Evolutionary conservation across 2,329 filamentous ascomycete species (phyloP).

Genomic region (Sporothrix dimorphospora): DNA sequence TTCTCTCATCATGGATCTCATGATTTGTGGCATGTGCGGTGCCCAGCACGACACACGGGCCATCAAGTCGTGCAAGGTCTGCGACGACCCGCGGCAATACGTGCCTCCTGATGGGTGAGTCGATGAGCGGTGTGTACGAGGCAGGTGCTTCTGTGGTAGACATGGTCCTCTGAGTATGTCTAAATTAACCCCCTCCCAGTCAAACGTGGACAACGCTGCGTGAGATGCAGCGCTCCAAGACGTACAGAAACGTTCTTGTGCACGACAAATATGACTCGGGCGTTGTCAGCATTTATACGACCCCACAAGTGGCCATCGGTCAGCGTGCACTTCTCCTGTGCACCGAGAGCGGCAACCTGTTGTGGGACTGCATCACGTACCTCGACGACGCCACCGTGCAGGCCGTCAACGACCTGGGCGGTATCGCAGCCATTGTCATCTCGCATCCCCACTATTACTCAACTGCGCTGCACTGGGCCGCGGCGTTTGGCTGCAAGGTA

Average conservation of each 20-base stretch:
- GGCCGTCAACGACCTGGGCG: constrained; percentile 62
- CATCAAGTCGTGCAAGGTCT: constrained; percentile 66
- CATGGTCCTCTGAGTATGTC: too few relatives aligned
- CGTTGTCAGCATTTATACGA: constrained; percentile 52
- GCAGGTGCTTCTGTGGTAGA: too few relatives aligned
- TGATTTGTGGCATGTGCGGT: constrained; percentile 67
- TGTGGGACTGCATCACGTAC: constrained; percentile 77
- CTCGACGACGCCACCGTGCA: constrained; percentile 66
- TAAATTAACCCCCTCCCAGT: constrained; percentile 48
- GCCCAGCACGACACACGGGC: constrained; percentile 60
- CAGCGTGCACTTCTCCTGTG: constrained; percentile 71
- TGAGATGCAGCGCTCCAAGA: constrained; percentile 54
- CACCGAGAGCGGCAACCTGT: constrained; percentile 68
- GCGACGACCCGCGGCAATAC: constrained; percentile 73
- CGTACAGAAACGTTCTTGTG: constrained; percentile 58
- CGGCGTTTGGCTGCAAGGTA: constrained; percentile 68
- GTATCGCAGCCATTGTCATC: constrained; percentile 71
- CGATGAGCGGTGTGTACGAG: neutral
- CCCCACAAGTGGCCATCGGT: constrained; percentile 70
- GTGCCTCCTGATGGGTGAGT: constrained; percentile 70
- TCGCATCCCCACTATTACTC: constrained; percentile 82
- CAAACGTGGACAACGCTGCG: constrained; percentile 68
- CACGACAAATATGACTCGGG: constrained; percentile 48
- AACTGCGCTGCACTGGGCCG: constrained; percentile 73
- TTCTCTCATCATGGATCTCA: constrained; percentile 32